A percentile compares a stretch with the other conserved stretches of the same genome.
Conservation (phyloP, 768 basidiomycete species). For the Cystofilobasidium bisporidii region DNA sequence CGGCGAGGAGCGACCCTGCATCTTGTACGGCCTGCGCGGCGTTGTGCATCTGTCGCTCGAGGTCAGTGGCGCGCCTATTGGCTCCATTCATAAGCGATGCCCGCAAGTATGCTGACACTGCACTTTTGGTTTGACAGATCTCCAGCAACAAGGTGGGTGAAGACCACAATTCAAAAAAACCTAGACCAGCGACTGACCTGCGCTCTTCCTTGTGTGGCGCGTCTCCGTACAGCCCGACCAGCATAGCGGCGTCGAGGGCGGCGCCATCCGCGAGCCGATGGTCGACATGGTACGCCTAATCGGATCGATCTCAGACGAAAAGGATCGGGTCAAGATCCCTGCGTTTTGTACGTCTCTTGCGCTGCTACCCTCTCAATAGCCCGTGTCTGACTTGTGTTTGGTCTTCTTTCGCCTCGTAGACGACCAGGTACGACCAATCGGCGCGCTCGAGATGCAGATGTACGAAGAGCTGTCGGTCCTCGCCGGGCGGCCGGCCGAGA, state of each 20-base stretch:
- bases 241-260: conserved; percentile 92
- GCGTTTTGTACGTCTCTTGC: conserved; percentile 60
- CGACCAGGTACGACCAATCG: conserved; percentile 62
- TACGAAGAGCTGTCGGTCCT: conserved; percentile 62
- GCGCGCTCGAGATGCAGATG: conserved; percentile 55
- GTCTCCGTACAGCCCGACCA: conserved; percentile 52
- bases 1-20: conserved; percentile 78
- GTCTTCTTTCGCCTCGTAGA: conserved; percentile 26
- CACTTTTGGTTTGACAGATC: conserved; percentile 46
- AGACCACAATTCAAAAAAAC: no score
- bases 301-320: conserved; percentile 59
- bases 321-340: conserved; percentile 57
- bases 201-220: no score
- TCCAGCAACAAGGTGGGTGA: conserved; percentile 49
- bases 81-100: no score
- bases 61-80: conserved; percentile 44
- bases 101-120: neutral
- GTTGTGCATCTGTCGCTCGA: conserved; percentile 79
- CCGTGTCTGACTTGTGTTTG: no score
- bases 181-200: no score
- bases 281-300: conserved; percentile 58
- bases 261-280: conserved; percentile 80
- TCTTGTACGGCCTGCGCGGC: conserved; percentile 89
- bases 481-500: conserved; percentile 57
- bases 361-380: neutral